Percentiles rank a stretch among this genome's conserved stretches.
Evolutionary conservation across 208 protist species (phyloP).

Genomic region (Acanthamoeba culbertsoni): DNA sequence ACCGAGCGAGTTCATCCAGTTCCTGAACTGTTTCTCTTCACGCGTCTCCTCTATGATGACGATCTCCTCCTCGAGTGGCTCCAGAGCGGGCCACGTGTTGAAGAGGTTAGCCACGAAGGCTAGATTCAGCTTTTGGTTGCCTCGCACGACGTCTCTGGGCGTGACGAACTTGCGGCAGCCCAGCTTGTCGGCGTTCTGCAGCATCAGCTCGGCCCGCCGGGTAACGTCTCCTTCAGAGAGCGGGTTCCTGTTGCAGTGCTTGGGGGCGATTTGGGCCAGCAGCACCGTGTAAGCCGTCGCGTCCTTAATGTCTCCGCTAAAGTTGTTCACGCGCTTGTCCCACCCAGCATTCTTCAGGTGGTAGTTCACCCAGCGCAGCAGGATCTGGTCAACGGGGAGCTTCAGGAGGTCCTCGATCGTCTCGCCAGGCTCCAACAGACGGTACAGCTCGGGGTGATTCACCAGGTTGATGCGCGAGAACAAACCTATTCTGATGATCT

Average conservation of each 20-base stretch:
- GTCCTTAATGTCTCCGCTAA: slow-evolving; percentile 83
- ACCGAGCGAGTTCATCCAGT: slow-evolving; percentile 89
- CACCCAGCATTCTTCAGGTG: slow-evolving; percentile 84
- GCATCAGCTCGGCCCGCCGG: slow-evolving; percentile 80
- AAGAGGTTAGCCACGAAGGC: slow-evolving; percentile 89
- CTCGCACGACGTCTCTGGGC: slow-evolving; percentile 80
- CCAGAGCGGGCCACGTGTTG: slow-evolving; percentile 77
- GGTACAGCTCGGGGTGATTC: slow-evolving; percentile 83
- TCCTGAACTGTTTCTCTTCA: slow-evolving; percentile 85
- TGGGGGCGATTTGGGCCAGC: slow-evolving; percentile 84
- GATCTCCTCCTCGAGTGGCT: slow-evolving; percentile 67
- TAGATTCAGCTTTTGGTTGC: slow-evolving; percentile 85
- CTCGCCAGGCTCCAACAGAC: slow-evolving; percentile 85
- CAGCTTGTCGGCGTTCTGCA: slow-evolving; percentile 86
- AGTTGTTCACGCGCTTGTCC: slow-evolving; percentile 83
- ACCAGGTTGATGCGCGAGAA: slow-evolving; percentile 83
- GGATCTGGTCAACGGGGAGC: slow-evolving; percentile 80
- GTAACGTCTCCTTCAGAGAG: slow-evolving; percentile 75
- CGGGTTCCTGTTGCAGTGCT: slow-evolving; percentile 68
- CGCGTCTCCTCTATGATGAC: slow-evolving; percentile 80
- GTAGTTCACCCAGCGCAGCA: slow-evolving; percentile 90
- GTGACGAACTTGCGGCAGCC: slow-evolving; percentile 86
- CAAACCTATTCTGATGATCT: slow-evolving; percentile 85
- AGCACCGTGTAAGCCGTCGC: slow-evolving; percentile 81
- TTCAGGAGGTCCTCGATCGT: slow-evolving; percentile 83